These are phyloP conservation scores for Xylaria scruposa DNA, from an alignment of 495 filamentous ascomycete genomes.

Conservation along the genomic window DNA sequence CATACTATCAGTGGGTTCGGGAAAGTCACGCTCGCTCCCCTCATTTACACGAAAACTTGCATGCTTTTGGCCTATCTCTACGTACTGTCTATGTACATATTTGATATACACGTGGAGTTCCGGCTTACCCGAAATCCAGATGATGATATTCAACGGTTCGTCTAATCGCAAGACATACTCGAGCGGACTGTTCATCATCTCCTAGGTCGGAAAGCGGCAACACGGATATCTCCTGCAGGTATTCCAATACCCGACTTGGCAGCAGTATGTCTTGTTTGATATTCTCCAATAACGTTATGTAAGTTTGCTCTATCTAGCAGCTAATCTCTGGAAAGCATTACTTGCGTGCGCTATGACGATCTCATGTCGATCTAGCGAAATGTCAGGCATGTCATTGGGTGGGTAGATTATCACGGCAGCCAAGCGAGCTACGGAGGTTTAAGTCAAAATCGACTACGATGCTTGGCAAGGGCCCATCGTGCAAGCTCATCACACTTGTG, in stretches of 20 bases:
- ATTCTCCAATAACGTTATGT: too few relatives aligned
- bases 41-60: too few relatives aligned
- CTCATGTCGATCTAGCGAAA: background rate
- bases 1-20: too few relatives aligned
- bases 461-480: slow-evolving; percentile 8
- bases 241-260: background rate
- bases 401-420: too few relatives aligned
- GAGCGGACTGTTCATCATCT: background rate
- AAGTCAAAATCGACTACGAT: slow-evolving; percentile 12
- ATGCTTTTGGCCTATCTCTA: background rate
- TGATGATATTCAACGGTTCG: background rate
- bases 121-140: background rate
- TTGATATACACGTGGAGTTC: background rate
- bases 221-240: background rate
- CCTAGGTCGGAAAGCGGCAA: background rate
- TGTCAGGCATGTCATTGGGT: background rate
- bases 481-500: background rate
- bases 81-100: background rate
- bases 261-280: background rate
- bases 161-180: background rate
- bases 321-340: background rate
- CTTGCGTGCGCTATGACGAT: background rate
- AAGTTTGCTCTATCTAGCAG: too few relatives aligned
- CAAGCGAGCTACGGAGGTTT: background rate
- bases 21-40: too few relatives aligned